Base-by-base conservation (phyloP, 2,329 filamentous ascomycete genomes). In the Teratosphaeria gauchensis region DNA sequence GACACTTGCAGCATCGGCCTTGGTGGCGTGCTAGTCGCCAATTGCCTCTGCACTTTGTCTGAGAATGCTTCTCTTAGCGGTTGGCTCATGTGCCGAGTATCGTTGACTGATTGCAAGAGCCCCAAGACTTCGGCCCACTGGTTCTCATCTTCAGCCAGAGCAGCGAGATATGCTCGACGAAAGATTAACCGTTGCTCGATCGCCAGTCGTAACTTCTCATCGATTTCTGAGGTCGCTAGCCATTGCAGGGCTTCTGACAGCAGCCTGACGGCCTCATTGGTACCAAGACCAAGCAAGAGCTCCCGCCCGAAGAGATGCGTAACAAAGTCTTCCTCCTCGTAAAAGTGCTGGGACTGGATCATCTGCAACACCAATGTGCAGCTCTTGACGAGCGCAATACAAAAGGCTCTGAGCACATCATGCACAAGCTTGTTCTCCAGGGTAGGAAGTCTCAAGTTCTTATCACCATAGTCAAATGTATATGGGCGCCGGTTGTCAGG, bases 241-340 rank as follows among this genome's bases (percentile, higher is more conserved):
- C 83, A 75, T 12, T 72, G 71, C n/a, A 81, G 73, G 4, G 85
- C 84, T 35, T 81, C 75, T 28, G 80, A 72, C 21, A 90, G 73
- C 30, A 80, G 71, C 8, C 76, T 72, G 51, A 80, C 75, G 28
- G 90, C 79, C n/a, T 81, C 77, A 4, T 78, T 75, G 2, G 79
- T 73, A 16, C 82, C 77, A 59, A 92, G 79, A 14, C 80, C 75
- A 30, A 85, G 83, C 6, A 97, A 79, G 0, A 99, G 77, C 12
- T 84, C 84, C 42, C 92, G 84, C 65, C 91, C 88, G 71, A 94
- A 97, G 0, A 92, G 88, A 72, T 95, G 91, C 6, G 90, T 92
- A 21, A 95, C 90, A 70, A 99, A 96, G 69, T 99, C 94, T 74
- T 99, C 94, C 75, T 99, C 94, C 86, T 99, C 94, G 67, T 92